Conservation (phyloP, 1,139 yeast genomes). For the Ashbya aceris region DNA sequence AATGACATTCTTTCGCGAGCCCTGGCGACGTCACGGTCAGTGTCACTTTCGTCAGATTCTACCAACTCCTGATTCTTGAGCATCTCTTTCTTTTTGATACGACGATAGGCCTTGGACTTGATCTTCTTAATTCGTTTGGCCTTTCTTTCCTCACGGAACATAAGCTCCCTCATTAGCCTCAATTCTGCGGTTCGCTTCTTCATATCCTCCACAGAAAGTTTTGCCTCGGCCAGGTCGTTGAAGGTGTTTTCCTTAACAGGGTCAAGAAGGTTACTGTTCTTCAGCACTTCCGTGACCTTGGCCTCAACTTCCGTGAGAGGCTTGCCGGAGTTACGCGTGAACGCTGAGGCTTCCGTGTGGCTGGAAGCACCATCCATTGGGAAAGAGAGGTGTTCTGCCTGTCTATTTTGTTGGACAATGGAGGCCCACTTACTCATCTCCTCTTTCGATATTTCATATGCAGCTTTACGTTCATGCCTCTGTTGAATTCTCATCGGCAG, state of each 20-base stretch:
- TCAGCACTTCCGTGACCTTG: constrained; percentile 52
- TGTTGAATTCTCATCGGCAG: constrained; percentile 79
- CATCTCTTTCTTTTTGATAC: constrained; percentile 78
- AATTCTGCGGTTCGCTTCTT: constrained; percentile 70
- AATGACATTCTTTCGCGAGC: constrained; percentile 90
- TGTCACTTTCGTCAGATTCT: constrained; percentile 48
- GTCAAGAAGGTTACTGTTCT: constrained; percentile 58
- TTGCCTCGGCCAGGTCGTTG: constrained; percentile 80
- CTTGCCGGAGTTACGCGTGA: constrained; percentile 40
- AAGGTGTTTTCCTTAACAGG: constrained; percentile 72
- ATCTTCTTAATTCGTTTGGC: constrained; percentile 89
- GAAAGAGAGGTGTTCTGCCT: constrained; percentile 76
- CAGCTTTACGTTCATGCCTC: constrained; percentile 80
- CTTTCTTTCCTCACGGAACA: constrained; percentile 90
- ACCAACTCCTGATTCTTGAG: constrained; percentile 59
- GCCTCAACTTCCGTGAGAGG: constrained; percentile 58
- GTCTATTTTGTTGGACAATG: constrained; percentile 64
- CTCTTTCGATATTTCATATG: constrained; percentile 78
- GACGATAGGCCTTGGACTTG: constrained; percentile 82
- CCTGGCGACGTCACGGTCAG: constrained; percentile 60
- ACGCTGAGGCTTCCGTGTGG: constrained; percentile 44
- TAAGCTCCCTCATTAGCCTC: constrained; percentile 85
- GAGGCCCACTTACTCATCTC: constrained; percentile 88
- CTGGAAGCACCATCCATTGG: constrained; percentile 37
- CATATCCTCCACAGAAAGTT: constrained; percentile 73